Conservation (phyloP, 1,139 yeast species). For the Kodamaea plutei region DNA sequence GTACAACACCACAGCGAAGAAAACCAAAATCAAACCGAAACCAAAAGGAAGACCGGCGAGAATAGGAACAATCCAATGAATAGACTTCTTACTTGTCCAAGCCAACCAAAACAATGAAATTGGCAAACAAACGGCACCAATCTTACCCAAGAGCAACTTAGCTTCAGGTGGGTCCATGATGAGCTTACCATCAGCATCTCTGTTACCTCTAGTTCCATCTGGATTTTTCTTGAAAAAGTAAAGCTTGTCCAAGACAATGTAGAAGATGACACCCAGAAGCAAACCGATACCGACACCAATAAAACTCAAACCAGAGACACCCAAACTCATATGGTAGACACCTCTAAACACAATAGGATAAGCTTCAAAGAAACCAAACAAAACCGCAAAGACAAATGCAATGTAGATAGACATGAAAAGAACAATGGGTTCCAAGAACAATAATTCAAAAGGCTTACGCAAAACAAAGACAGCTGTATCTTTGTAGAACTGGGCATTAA, state of each 20-base stretch:
- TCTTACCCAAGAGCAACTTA: conserved; percentile 42
- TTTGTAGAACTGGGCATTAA: conserved; percentile 18
- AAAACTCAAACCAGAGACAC: conserved; percentile 65
- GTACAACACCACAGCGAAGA: conserved; percentile 69
- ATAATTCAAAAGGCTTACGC: conserved; percentile 61
- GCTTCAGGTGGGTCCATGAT: conserved; percentile 38
- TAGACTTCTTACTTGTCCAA: conserved; percentile 61
- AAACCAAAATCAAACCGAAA: conserved; percentile 66
- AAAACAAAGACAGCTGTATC: conserved; percentile 43
- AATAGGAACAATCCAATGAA: conserved; percentile 80
- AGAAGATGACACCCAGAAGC: conserved; percentile 47
- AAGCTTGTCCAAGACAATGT: conserved; percentile 44
- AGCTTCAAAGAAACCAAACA: conserved; percentile 76
- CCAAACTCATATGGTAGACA: conserved; percentile 52
- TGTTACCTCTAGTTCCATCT: conserved; percentile 58
- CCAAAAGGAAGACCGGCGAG: conserved; percentile 77
- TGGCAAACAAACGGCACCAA: conserved; percentile 64
- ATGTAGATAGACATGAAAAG: conserved; percentile 61
- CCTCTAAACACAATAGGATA: conserved; percentile 70
- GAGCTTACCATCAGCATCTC: conserved; percentile 53
- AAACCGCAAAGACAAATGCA: conserved; percentile 69
- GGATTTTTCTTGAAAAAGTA: conserved; percentile 53
- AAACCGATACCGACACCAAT: conserved; percentile 68
- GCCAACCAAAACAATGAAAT: conserved; percentile 76
- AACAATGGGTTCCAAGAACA: conserved; percentile 66